Conservation (phyloP, 2,329 filamentous ascomycete species). For the Neocatenulostroma microsporum region DNA sequence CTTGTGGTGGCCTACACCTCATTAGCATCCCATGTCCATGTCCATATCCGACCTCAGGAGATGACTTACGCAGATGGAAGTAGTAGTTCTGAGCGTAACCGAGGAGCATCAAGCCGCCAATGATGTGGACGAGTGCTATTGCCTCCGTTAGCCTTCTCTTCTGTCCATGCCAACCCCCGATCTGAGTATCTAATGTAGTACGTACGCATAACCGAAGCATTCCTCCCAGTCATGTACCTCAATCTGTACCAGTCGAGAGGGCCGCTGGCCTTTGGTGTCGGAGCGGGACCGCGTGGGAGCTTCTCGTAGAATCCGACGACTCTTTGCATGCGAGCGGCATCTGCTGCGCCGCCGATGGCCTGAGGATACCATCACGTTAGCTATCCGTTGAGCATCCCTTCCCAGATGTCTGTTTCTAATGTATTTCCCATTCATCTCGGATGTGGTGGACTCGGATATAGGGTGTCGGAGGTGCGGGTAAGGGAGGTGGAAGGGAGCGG, state of each 20-base stretch:
- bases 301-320: constrained; percentile 99
- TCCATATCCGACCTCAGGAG: constrained; percentile 5
- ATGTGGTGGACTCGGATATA: neutral
- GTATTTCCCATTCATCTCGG: neutral
- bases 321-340: constrained; percentile 95
- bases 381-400: no score
- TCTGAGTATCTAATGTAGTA: constrained; percentile 20
- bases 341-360: constrained; percentile 90
- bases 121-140: constrained; percentile 77
- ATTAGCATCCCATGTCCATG: constrained; percentile 11
- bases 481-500: constrained; percentile 7
- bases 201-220: constrained; percentile 80
- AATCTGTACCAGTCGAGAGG: constrained; percentile 79
- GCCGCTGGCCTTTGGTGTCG: constrained; percentile 72
- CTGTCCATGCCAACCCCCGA: neutral
- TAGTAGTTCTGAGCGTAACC: constrained; percentile 99
- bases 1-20: constrained; percentile 87
- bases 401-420: neutral
- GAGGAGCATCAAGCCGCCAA: constrained; percentile 67
- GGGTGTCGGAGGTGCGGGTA: neutral
- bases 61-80: constrained; percentile 95
- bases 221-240: constrained; percentile 81
- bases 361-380: constrained; percentile 35
- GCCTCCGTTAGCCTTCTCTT: constrained; percentile 11
- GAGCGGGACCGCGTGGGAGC: constrained; percentile 85